Conservation (phyloP, 2,329 filamentous ascomycete species). For the Colletotrichum noveboracense region DNA sequence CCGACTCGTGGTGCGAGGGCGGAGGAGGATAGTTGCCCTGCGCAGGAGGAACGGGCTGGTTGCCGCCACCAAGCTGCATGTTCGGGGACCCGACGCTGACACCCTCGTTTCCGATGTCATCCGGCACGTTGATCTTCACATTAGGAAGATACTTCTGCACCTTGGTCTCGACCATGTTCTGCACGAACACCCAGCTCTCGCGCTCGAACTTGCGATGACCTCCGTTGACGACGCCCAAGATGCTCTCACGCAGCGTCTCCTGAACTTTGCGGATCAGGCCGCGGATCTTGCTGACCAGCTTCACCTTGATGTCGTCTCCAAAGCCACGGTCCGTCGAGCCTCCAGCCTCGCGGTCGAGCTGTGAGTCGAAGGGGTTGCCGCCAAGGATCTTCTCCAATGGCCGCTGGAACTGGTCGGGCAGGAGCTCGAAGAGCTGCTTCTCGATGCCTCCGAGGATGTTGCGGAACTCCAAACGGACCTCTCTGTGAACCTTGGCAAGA, state of each 20-base stretch:
- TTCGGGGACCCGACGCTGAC: slow-evolving; percentile 46
- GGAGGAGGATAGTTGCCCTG: slow-evolving; percentile 27
- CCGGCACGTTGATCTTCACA: slow-evolving; percentile 49
- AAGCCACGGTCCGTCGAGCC: slow-evolving; percentile 40
- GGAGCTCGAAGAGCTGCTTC: slow-evolving; percentile 49
- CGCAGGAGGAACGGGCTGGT: slow-evolving; percentile 27
- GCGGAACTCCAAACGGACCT: slow-evolving; percentile 52
- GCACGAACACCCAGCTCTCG: slow-evolving; percentile 51
- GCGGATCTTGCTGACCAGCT: slow-evolving; percentile 49
- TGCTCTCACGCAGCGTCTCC: slow-evolving; percentile 48
- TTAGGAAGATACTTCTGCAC: slow-evolving; percentile 51
- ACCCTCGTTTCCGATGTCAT: slow-evolving; percentile 52
- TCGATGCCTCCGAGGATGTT: slow-evolving; percentile 48
- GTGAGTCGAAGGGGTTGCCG: slow-evolving; percentile 49
- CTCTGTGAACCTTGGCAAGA: slow-evolving; percentile 46
- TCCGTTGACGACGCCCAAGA: slow-evolving; percentile 49
- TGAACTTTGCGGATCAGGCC: slow-evolving; percentile 49
- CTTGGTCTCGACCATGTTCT: slow-evolving; percentile 49
- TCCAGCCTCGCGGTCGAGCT: slow-evolving; percentile 41
- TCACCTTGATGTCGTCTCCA: slow-evolving; percentile 47
- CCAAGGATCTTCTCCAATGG: slow-evolving; percentile 52
- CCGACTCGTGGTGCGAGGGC: slow-evolving; percentile 15
- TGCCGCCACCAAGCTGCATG: slow-evolving; percentile 36
- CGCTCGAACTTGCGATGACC: slow-evolving; percentile 52
- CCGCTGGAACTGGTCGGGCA: slow-evolving; percentile 47